Evolutionary conservation across 23 red algal species (phyloP).

Genomic region (Gracilaria domingensis): DNA sequence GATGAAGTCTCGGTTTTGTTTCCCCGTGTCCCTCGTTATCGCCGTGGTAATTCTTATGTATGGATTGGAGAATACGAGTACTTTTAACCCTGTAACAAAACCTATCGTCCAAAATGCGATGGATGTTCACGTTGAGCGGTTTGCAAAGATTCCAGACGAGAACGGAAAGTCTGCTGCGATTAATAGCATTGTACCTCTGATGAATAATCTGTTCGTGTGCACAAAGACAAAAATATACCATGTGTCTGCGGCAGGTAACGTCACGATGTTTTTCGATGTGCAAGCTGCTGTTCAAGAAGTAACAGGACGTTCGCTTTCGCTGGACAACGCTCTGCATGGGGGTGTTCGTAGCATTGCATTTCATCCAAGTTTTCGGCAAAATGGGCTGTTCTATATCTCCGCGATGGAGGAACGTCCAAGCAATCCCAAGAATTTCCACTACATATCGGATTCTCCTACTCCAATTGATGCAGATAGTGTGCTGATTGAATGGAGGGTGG

Average conservation of each 20-base stretch:
- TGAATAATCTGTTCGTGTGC: conserved; percentile 30
- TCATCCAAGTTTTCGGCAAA: conserved; percentile 30
- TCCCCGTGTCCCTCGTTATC: background rate
- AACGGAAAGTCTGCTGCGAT: conserved; percentile 48
- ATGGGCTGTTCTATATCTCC: conserved; percentile 61
- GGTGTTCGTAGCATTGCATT: conserved; percentile 63
- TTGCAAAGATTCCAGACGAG: conserved; percentile 60
- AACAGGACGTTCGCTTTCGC: conserved; percentile 17
- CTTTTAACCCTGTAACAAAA: conserved; percentile 47
- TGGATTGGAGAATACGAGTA: conserved; percentile 10
- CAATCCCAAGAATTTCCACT: conserved; percentile 19
- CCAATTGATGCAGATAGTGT: conserved; percentile 62
- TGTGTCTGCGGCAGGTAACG: conserved; percentile 25
- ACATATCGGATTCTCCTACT: conserved; percentile 57
- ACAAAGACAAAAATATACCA: conserved; percentile 49
- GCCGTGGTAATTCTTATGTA: background rate
- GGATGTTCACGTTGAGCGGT: conserved; percentile 36
- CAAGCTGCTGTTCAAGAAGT: conserved; percentile 8
- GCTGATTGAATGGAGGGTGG: conserved; percentile 39
- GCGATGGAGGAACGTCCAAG: conserved; percentile 68
- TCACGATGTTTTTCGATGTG: conserved; percentile 51
- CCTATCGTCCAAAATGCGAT: conserved; percentile 37
- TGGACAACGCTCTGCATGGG: conserved; percentile 33
- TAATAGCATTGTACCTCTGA: conserved; percentile 43
- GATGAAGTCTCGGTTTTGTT: background rate